phyloP scores from a whole-genome alignment of 78 protist species.

The Monosiga brevicollis region DNA sequence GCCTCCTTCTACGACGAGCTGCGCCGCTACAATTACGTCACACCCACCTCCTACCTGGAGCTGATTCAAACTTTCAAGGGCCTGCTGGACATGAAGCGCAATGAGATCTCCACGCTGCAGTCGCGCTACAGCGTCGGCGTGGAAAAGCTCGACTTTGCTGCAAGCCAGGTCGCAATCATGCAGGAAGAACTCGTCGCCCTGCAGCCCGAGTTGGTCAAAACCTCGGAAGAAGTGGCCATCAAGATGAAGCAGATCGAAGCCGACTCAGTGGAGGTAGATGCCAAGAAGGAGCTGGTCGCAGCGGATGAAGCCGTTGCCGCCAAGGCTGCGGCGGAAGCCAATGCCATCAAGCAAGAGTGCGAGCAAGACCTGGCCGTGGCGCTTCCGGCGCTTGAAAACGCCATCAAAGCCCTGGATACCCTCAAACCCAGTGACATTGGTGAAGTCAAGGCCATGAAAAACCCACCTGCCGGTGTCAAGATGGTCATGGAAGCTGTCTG shows the following conservation, averaged over 20 bases:
- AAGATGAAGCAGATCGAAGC: slow-evolving; percentile 19
- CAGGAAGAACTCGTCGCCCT: slow-evolving; percentile 41
- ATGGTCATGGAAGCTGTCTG: slow-evolving; percentile 65
- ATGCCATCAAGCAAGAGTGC: slow-evolving; percentile 12
- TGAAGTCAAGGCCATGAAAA: slow-evolving; percentile 45
- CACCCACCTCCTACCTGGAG: slow-evolving; percentile 76
- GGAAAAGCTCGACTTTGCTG: slow-evolving; percentile 36
- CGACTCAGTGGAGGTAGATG: slow-evolving; percentile 40
- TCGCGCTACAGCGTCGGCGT: slow-evolving; percentile 53
- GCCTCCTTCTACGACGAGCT: slow-evolving; percentile 14
- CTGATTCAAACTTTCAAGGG: slow-evolving; percentile 43
- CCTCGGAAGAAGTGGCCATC: slow-evolving; percentile 24
- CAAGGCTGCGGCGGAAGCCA: neutral
- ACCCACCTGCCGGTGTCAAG: slow-evolving; percentile 73
- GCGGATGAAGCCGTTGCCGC: slow-evolving; percentile 33
- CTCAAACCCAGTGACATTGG: slow-evolving; percentile 39
- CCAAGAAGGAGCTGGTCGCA: slow-evolving; percentile 12
- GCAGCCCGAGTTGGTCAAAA: slow-evolving; percentile 55
- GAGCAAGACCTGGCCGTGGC: slow-evolving; percentile 66
- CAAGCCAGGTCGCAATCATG: slow-evolving; percentile 49
- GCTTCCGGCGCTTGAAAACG: slow-evolving; percentile 54
- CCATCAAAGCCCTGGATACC: slow-evolving; percentile 46
- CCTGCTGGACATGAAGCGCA: slow-evolving; percentile 13
- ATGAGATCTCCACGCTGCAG: neutral
- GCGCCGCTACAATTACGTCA: slow-evolving; percentile 55